Evolutionary conservation across 371 early-diverging fungal species (phyloP), one percentile per base, ranked within the genome.

Genomic region (Mucor irregularis): DNA sequence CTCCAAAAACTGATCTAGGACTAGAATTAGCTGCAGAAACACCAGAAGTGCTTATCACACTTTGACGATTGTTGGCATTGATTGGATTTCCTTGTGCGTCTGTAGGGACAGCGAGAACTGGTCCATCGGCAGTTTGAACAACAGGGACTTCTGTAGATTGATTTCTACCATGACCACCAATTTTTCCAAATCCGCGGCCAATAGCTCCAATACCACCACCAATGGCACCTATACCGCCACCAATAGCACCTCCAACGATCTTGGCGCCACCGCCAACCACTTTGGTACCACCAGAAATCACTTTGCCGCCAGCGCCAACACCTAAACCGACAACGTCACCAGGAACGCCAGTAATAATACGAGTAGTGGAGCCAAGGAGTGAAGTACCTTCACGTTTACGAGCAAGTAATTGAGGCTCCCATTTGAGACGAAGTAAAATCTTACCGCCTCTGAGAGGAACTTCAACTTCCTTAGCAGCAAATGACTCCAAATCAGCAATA

Each of bases 401-500:
- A 21, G 67, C 64, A 19, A 71, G 45, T 11, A 71, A 42, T 35
- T 71, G 64, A 31, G 71, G 71, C 14, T 71, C 60, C 71, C 71
- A 71, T 26, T 63, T 56, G 28, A 71, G 8, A 25, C 64, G 60
- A 14, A 71, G 24, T 16, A 24, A 38, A 29, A 71, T 28, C 1
- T 21, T 34, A 29, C 58, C 64, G 19, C 64, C 61, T 3, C 13
- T 7, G 28, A 71, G 25, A 16, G 61, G 53, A 8, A 60, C 19
- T 4, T 67, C 61, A 0, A 53, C 3, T 29, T 63, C 53, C 21
- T 55, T 28, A 9, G 58, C 38, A 17, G 49, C 35, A 55, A 67
- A 71, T 5, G 62, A 61, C 25, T 61, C 62, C 1, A 69, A 21
- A 43, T 53, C 29, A 17, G 53, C 51, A 25, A 66, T 56, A 24